Base-by-base conservation (phyloP, 805 yeast species). In the Naumovozyma castellii region DNA sequence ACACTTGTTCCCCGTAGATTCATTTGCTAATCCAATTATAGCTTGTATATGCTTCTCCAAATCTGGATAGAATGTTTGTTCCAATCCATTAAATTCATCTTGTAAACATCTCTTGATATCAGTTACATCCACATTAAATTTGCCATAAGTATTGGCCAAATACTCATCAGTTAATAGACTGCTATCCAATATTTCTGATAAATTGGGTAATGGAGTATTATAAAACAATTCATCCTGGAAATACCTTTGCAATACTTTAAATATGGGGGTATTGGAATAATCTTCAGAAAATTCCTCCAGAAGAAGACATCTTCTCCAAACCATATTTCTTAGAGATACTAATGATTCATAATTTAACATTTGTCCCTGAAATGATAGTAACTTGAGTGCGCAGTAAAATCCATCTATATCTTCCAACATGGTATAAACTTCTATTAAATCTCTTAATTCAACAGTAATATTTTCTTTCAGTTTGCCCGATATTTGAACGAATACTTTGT, bases 221-320 rank as follows among this genome's bases (percentile, higher is more conserved):
- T 46, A 31, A 37, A 50, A 66, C 9, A 67, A 42, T 25, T 55
- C 53, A 33, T 67, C 68, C 30, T 54, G 47, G 43, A 66, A 66
- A 31, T 43, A 60, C 30, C 48, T 46, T 9, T 57, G 44, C n/a
- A 73, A 46, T 0, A 83, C 74, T 39, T 63, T 61, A 54, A 57
- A 76, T 10, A 76, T 71, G 15, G 65, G 62, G 3, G 71, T 55
- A 40, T 54, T 64, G 28, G 68, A 73, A 38, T 51, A 64, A 30
- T 69, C 73, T 36, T 69, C 73, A 2, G 54, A 44, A 80, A 84
- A 76, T 45, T 74, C 67, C 46, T 80, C 82, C 44, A 49, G 57
- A 35, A 64, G 59, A 17, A 83, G 58, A 35, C 80, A 65, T 45
- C 87, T 65, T 46, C 73, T 67, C 86, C 88, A 82, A 0, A 79